These are phyloP conservation scores for Ophiostoma novo-ulmi DNA, from an alignment of 2,329 filamentous ascomycete genomes.

Conservation along the genomic window DNA sequence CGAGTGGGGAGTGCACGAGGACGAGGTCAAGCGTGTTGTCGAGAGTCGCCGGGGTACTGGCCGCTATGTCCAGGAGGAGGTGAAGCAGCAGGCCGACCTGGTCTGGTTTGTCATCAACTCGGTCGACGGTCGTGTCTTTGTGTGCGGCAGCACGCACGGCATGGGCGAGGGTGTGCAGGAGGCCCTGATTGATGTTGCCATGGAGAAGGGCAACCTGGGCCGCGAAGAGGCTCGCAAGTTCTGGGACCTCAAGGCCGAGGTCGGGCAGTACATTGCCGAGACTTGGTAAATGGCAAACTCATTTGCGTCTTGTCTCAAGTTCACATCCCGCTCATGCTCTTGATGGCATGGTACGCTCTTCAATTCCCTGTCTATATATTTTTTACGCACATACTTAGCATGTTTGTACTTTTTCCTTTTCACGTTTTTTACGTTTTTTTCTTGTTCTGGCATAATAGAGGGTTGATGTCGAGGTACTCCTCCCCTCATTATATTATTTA, in stretches of 20 bases:
- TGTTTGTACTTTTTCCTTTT: not conserved
- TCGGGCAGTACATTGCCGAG: slow-evolving; percentile 90
- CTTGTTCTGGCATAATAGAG: not conserved
- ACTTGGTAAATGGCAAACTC: slow-evolving; percentile 49
- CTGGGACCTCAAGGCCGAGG: slow-evolving; percentile 87
- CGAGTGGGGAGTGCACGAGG: slow-evolving; percentile 91
- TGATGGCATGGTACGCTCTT: not conserved
- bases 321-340: not conserved
- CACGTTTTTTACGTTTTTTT: not conserved
- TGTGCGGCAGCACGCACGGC: slow-evolving; percentile 89
- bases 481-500: not conserved
- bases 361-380: slow-evolving; percentile 8
- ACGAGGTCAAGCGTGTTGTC: slow-evolving; percentile 76
- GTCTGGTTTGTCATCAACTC: slow-evolving; percentile 98
- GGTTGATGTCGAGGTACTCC: not conserved
- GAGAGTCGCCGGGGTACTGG: slow-evolving; percentile 71
- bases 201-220: slow-evolving; percentile 84
- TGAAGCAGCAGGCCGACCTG: slow-evolving; percentile 83
- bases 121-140: slow-evolving; percentile 91
- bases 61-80: slow-evolving; percentile 94
- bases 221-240: slow-evolving; percentile 77
- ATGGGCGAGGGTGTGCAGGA: slow-evolving; percentile 97
- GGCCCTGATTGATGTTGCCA: slow-evolving; percentile 82
- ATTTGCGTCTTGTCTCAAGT: not conserved
- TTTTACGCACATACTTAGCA: not conserved